These are phyloP conservation scores for Botrytis fabae DNA, from an alignment of 2,329 filamentous ascomycete species.

Conservation along the genomic window DNA sequence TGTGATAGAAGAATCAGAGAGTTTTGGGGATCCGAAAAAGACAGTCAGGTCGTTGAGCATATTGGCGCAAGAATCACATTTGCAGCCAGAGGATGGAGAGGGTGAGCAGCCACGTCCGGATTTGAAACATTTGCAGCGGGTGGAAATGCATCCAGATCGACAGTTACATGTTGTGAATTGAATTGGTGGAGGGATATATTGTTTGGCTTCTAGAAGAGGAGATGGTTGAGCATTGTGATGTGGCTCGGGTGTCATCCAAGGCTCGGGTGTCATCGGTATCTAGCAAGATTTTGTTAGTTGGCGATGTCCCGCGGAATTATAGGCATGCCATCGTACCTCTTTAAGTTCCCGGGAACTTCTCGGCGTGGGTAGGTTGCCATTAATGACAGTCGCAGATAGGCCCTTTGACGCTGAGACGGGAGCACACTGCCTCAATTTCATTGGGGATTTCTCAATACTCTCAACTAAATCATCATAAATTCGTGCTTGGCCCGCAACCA, in stretches of 20 bases:
- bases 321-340: background rate
- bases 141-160: background rate
- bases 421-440: background rate
- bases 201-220: background rate
- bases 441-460: conserved; percentile 11
- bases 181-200: background rate
- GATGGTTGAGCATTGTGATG: background rate
- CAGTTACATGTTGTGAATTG: conserved; percentile 7
- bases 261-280: conserved; percentile 4
- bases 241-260: background rate
- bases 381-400: background rate
- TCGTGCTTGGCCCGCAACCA: too few species aligned
- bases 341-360: background rate
- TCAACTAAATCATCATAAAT: background rate
- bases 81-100: background rate
- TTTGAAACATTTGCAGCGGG: conserved; percentile 14
- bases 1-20: background rate
- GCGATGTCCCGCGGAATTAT: too few species aligned
- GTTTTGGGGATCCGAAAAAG: background rate
- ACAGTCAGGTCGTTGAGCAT: conserved; percentile 13
- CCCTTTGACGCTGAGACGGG: background rate
- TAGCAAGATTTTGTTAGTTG: background rate
- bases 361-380: background rate
- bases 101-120: conserved; percentile 2
- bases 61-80: conserved; percentile 15